These are phyloP conservation scores for Pleurotus tuoliensis DNA, from an alignment of 768 basidiomycete genomes.

Conservation along the genomic window DNA sequence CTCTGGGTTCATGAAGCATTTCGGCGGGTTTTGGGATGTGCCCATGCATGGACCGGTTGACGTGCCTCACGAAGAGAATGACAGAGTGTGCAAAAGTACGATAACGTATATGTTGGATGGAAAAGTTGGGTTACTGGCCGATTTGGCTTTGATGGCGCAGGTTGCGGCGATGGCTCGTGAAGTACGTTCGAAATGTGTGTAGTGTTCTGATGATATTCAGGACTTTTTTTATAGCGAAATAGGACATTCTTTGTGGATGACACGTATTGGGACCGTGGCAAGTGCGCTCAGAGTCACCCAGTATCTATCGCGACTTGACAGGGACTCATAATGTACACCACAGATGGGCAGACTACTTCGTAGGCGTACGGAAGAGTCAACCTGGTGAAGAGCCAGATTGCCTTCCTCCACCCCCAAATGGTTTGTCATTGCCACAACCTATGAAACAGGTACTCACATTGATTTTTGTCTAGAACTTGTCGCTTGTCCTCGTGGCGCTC, in stretches of 20 bases:
- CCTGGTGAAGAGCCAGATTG: constrained; percentile 67
- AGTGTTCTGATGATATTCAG: background rate
- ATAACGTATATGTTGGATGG: constrained; percentile 74
- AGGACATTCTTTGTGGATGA: constrained; percentile 69
- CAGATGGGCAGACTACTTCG: constrained; percentile 69
- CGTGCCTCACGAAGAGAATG: constrained; percentile 23
- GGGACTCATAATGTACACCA: constrained; percentile 3
- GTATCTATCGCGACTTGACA: background rate
- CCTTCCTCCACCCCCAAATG: constrained; percentile 56
- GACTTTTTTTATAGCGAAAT: constrained; percentile 39
- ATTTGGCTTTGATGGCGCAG: constrained; percentile 65
- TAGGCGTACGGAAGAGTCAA: constrained; percentile 45
- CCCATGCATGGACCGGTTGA: constrained; percentile 28
- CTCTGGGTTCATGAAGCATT: constrained; percentile 40
- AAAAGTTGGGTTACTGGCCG: constrained; percentile 58
- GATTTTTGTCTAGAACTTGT: constrained; percentile 47
- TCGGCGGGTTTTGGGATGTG: constrained; percentile 48
- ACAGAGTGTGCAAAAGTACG: constrained; percentile 49
- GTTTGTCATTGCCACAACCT: constrained; percentile 26
- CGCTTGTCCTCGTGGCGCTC: constrained; percentile 66
- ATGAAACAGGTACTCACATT: background rate
- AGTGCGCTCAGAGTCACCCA: constrained; percentile 39
- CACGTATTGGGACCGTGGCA: constrained; percentile 71
- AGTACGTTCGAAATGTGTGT: constrained; percentile 29
- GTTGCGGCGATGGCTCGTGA: constrained; percentile 63